Evolutionary conservation across 805 yeast species (phyloP), one percentile per base, ranked within the genome.

Genomic region (Ogataea nitratoaversa): DNA sequence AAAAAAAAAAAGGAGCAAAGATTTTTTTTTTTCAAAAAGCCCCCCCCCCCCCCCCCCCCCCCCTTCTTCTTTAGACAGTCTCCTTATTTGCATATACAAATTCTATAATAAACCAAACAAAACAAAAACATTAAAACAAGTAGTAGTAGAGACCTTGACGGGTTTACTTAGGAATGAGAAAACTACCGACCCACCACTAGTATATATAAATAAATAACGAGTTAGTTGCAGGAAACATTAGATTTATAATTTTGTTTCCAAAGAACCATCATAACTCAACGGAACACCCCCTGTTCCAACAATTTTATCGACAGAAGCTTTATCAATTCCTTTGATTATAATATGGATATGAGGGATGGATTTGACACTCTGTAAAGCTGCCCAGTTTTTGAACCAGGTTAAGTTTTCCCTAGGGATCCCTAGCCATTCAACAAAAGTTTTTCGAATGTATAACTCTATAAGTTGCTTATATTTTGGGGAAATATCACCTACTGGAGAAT

Each of bases 361-460:
- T 47, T 67, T 71, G 5, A 84, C 81, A 55, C 88, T 81, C 56
- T 84, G 93, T 30, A 84, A 57, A 6, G 72, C 68, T 7, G 81
- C 73, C 76, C 84, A 83, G 55, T 84, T 84, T 48, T 83, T 71
- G 59, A 84, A 84, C 91, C 91, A 84, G 2, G 68, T 55, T 32
- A 74, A 50, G 30, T 74, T 61, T 4, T 68, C 63, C 20, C 65
- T 52, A 7, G 60, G 52, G 13, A 67, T 54, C 8, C 69, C 72
- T 30, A 76, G 60, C 24, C 63, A 62, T 22, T 67, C 58, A n/a
- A 69, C 62, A 42, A 83, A 73, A 4, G 82, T 79, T 36, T 61
- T 57, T 3, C 65, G 54, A 9, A 84, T 63, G 41, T 74, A 73
- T 18, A 44, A 48, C 36, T 73, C 71, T 8, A 81, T 74, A 2